Evolutionary conservation across 2,329 filamentous ascomycete genomes (phyloP), one percentile per base, ranked within the genome.

Genomic region (Neopestalotiopsis rosae): DNA sequence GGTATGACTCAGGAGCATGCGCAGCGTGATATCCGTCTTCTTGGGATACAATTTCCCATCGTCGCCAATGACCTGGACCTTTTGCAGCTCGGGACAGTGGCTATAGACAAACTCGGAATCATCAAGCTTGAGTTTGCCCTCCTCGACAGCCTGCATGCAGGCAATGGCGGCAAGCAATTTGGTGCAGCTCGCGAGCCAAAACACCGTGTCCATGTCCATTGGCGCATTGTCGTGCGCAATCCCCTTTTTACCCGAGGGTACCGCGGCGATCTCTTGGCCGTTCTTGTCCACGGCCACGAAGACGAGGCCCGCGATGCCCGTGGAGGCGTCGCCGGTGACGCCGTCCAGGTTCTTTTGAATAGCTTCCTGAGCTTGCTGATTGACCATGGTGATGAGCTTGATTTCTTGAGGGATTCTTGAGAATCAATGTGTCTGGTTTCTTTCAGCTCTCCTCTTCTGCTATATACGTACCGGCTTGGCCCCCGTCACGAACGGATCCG

Each of bases 121-220:
- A 65, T 89, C 87, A 0, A 89, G 77, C 1, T 72, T 77, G 20
- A 89, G 72, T 9, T 75, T 71, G 0, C 85, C 86, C 65, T 82
- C 78, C 73, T 90, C 88, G 1, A 89, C 87, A 0, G 88, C 82
- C 74, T 90, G 87, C 85, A 90, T 88, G 61, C 80, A 83, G 0
- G 86, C 85, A 14, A 89, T 76, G 0, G 81, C 86, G 0, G 81
- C 79, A 13, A 89, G 77, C 80, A 88, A 81, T 77, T 90, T 90
- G 17, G 88, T 88, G 73, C 85, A 88, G 0, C 86, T 88, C 0
- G 87, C 87, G 5, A 89, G 80, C 86, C 85, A 89, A 74, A 90
- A 92, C 1, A 89, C 79, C 9, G 82, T 88, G 52, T 92, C 89
- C 0, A 89, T 78, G 0, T 84, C 85, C 86, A 92, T 89, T 4